These are phyloP conservation scores for Trypanosoma scelopori DNA, from an alignment of 208 protist genomes.

Conservation along the genomic window DNA sequence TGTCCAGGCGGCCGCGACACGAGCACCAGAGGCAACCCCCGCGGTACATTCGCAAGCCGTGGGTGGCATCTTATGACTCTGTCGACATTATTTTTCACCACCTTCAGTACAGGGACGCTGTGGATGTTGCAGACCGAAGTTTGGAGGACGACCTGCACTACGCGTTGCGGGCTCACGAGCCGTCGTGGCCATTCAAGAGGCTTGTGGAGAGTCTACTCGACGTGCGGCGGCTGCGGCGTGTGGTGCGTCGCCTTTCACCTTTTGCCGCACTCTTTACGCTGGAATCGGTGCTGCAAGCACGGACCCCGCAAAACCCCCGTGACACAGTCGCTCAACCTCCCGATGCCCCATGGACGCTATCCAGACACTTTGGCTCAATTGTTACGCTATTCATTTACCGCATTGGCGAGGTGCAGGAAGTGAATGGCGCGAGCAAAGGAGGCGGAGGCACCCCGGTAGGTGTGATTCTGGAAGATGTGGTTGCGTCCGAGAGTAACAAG, in stretches of 20 bases:
- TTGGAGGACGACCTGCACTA: conserved; percentile 68
- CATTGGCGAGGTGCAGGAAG: conserved; percentile 41
- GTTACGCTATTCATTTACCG: conserved; percentile 75
- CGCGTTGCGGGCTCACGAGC: conserved; percentile 45
- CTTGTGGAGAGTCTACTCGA: conserved; percentile 76
- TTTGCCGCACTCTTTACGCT: conserved; percentile 67
- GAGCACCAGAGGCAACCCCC: conserved; percentile 18
- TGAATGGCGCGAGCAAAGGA: background rate
- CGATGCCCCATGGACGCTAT: conserved; percentile 81
- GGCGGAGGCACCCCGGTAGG: background rate
- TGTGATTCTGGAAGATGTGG: conserved; percentile 40
- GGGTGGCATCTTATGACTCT: conserved; percentile 34
- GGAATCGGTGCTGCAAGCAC: conserved; percentile 41
- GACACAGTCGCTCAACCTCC: conserved; percentile 24
- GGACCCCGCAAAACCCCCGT: conserved; percentile 25
- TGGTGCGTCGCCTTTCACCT: conserved; percentile 32
- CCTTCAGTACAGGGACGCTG: conserved; percentile 35
- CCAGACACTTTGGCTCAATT: conserved; percentile 65
- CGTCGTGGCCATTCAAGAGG: conserved; percentile 52
- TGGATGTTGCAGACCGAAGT: conserved; percentile 39
- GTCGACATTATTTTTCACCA: conserved; percentile 41
- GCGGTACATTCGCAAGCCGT: conserved; percentile 38
- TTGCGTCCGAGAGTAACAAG: too few relatives aligned
- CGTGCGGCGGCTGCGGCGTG: conserved; percentile 68
- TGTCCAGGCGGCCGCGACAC: conserved; percentile 27